Evolutionary conservation across 2,329 filamentous ascomycete genomes (phyloP), one percentile per base, ranked within the genome.

Genomic region (Scytalidium sp.): DNA sequence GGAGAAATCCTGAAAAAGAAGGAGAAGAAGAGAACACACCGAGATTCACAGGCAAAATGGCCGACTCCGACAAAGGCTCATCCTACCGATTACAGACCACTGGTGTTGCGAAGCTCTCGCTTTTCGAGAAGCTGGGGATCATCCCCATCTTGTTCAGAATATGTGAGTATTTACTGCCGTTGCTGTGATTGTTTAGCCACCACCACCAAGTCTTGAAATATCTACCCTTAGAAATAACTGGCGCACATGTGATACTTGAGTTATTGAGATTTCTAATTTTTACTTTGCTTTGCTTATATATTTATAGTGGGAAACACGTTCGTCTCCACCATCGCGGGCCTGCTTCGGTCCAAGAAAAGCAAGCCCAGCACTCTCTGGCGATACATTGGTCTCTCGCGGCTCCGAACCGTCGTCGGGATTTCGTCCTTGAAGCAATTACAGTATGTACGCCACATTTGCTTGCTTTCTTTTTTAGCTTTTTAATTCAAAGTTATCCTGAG

Each of bases 101-200:
- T 3, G 55, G 53, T 8, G 41, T 29, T 5, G 50, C 43, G 2
- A 29, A 46, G 5, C 27, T 60, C 15, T 54, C 55, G 1, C 11
- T 58, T 1, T n/a, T 50, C 1, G 60, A 63, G 52, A 62, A 60
- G 47, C 43, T 61, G n/a, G 56, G 56, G 29, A 36, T 55, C 0
- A 21, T 60, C 9, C 53, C 56, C 9, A 56, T 45, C 2, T 15
- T 56, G 7, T 25, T 57, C 3, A 47, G 42, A 11, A 41, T 58
- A 23, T 41, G 60, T 62, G 50, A 13, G 55, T 48, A 9, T 20
- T 36, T 9, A 17, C 41, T 13, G 9, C 10, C 46, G 25, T 45
- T n/a, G 22, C 43, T 10, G 23, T 11, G 10, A 39, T 29, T 22
- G 8, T 27, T 25, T 19, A 21, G 23, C 25, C 41, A 20, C 40